These are phyloP conservation scores for Emericellopsis atlantica DNA, from an alignment of 2,329 filamentous ascomycete species.

Conservation along the genomic window DNA sequence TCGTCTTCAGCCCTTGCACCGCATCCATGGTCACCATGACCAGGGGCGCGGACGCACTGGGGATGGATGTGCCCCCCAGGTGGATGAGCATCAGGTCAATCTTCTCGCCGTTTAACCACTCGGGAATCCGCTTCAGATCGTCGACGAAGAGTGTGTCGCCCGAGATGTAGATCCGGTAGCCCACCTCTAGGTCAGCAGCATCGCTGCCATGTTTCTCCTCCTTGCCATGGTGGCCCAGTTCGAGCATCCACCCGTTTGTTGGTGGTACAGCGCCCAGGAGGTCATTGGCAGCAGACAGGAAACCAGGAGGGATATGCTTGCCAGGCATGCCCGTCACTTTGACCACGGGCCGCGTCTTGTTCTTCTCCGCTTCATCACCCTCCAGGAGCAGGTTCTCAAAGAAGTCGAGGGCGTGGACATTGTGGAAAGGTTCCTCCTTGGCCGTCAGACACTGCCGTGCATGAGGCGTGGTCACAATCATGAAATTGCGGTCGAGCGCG, in stretches of 20 bases:
- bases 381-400: constrained; percentile 29
- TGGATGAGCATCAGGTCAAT: constrained; percentile 58
- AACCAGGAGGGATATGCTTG: constrained; percentile 39
- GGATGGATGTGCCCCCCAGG: constrained; percentile 53
- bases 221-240: constrained; percentile 38
- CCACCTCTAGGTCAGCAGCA: background rate
- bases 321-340: constrained; percentile 48
- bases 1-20: constrained; percentile 45
- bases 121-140: constrained; percentile 47
- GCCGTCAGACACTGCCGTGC: constrained; percentile 15
- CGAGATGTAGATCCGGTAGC: constrained; percentile 50
- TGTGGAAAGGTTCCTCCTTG: constrained; percentile 36
- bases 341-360: constrained; percentile 9
- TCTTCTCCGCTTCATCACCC: background rate
- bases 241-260: constrained; percentile 54
- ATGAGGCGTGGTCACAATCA: constrained; percentile 51
- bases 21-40: constrained; percentile 61
- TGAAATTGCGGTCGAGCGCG: constrained; percentile 29
- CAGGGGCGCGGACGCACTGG: constrained; percentile 41
- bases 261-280: constrained; percentile 26
- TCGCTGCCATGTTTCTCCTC: background rate
- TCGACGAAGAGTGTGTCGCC: constrained; percentile 52
- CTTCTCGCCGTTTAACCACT: constrained; percentile 17
- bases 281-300: constrained; percentile 21
- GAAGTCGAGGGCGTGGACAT: constrained; percentile 39